Percentiles rank a stretch among this genome's conserved stretches.
These are phyloP conservation scores for Saccharomyces pastorianus DNA, from an alignment of 1,139 yeast genomes.

Conservation along the genomic window DNA sequence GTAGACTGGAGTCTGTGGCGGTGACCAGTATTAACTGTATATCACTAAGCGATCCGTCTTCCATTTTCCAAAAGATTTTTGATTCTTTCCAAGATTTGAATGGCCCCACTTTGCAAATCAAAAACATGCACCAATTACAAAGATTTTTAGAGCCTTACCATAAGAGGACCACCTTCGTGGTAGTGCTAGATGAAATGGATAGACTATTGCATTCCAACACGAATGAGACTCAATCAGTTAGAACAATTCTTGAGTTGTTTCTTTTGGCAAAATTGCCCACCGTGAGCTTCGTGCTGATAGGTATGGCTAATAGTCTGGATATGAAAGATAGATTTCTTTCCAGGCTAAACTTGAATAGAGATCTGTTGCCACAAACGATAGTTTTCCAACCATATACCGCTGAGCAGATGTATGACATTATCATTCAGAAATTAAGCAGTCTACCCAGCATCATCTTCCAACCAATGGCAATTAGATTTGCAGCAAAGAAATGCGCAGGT, in stretches of 20 bases:
- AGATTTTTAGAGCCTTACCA: slow-evolving; percentile 22
- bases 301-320: slow-evolving; percentile 89
- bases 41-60: slow-evolving; percentile 23
- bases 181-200: slow-evolving; percentile 87
- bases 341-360: slow-evolving; percentile 56
- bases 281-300: slow-evolving; percentile 50
- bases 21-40: slow-evolving; percentile 28
- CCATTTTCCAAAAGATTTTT: slow-evolving; percentile 25
- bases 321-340: slow-evolving; percentile 83
- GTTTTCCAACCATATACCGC: slow-evolving; percentile 78
- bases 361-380: slow-evolving; percentile 61
- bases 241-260: slow-evolving; percentile 58
- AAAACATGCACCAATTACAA: slow-evolving; percentile 22
- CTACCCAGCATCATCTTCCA: slow-evolving; percentile 45
- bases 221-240: slow-evolving; percentile 35
- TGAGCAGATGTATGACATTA: slow-evolving; percentile 63
- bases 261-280: slow-evolving; percentile 49
- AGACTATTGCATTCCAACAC: slow-evolving; percentile 65
- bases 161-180: slow-evolving; percentile 32
- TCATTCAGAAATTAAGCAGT: slow-evolving; percentile 40
- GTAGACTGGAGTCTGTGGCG: slow-evolving; percentile 18
- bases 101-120: slow-evolving; percentile 11
- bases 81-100: slow-evolving; percentile 11
- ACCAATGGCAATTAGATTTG: slow-evolving; percentile 72
- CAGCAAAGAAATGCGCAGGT: slow-evolving; percentile 80